phyloP scores from a whole-genome alignment of 73 alveolate genomes.

The Stentor coeruleus region DNA sequence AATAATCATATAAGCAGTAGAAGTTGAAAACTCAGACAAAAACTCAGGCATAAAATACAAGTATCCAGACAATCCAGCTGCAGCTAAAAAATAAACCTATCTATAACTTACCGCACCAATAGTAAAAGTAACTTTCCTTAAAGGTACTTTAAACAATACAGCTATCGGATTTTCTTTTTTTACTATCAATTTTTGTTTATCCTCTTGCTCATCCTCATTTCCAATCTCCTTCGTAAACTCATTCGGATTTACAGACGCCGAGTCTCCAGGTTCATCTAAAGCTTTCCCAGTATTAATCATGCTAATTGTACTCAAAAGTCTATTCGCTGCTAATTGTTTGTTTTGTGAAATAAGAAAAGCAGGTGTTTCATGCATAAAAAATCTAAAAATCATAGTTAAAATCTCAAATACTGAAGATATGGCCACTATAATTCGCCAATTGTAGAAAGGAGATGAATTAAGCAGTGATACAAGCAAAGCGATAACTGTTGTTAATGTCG shows the following conservation, averaged over 20 bases:
- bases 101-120: neutral
- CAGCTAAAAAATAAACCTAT: neutral
- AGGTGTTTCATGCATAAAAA: conserved; percentile 1
- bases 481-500: neutral
- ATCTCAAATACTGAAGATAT: too few relatives aligned
- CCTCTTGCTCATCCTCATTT: too few relatives aligned
- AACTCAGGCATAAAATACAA: neutral
- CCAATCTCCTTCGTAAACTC: too few relatives aligned
- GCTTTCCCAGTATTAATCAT: too few relatives aligned
- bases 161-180: too few relatives aligned
- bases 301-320: too few relatives aligned
- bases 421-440: conserved; percentile 12
- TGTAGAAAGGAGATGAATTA: neutral
- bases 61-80: neutral
- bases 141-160: neutral
- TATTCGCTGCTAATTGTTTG: too few relatives aligned
- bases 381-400: neutral
- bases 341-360: too few relatives aligned
- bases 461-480: neutral
- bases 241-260: too few relatives aligned
- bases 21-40: neutral
- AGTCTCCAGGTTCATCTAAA: too few relatives aligned
- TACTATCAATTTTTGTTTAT: too few relatives aligned
- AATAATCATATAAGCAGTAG: neutral
- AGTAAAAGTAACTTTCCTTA: neutral